Percentiles rank a stretch among this genome's conserved stretches.
These are phyloP conservation scores for Nicotiana tomentosiformis DNA, from an alignment of 257 asterid species.

Conservation along the genomic window DNA sequence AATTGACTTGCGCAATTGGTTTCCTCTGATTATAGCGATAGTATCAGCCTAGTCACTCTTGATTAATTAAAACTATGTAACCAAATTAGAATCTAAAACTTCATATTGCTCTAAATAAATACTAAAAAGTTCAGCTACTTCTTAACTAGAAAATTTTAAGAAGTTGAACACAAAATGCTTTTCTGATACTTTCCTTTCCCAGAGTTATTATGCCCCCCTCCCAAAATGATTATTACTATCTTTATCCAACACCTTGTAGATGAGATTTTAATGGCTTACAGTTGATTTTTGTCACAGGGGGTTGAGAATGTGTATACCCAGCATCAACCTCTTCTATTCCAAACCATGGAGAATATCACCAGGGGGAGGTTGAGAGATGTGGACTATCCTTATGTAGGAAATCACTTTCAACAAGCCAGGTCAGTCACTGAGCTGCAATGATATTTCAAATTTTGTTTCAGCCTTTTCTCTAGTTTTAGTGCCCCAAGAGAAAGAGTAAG, in stretches of 20 bases:
- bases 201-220: background rate
- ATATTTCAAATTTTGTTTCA: background rate
- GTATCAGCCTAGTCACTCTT: background rate
- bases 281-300: slow-evolving; percentile 47
- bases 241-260: background rate
- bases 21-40: background rate
- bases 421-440: slow-evolving; percentile 21
- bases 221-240: background rate
- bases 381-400: slow-evolving; percentile 94
- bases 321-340: slow-evolving; percentile 90
- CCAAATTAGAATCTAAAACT: background rate
- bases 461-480: background rate
- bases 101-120: background rate
- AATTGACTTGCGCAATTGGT: background rate
- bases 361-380: slow-evolving; percentile 93
- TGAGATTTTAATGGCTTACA: slow-evolving; percentile 6
- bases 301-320: slow-evolving; percentile 98
- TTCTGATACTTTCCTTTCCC: background rate
- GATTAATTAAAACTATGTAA: background rate
- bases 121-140: background rate
- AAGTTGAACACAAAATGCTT: background rate
- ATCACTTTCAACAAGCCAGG: slow-evolving; percentile 93
- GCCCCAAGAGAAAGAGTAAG: background rate
- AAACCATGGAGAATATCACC: slow-evolving; percentile 87
- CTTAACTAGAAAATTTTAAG: background rate